Percentiles rank a stretch among this genome's conserved stretches.
Evolutionary conservation across 2,329 filamentous ascomycete genomes (phyloP).

Genomic region (Colletotrichum australisinense): DNA sequence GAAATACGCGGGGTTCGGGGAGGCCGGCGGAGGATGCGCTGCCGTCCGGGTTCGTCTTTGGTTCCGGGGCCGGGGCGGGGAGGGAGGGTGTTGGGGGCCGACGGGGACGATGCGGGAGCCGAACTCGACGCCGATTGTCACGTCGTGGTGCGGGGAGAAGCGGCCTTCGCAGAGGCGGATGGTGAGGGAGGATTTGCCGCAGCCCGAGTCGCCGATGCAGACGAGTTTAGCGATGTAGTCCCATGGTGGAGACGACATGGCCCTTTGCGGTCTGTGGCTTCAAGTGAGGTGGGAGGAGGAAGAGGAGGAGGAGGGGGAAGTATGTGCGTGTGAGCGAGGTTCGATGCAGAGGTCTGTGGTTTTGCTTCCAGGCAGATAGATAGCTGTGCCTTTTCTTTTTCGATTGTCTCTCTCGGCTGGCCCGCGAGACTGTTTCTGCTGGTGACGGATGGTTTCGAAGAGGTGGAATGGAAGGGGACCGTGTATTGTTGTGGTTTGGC

Average conservation of each 20-base stretch:
- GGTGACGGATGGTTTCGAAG: slow-evolving; percentile 9
- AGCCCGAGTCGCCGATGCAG: slow-evolving; percentile 95
- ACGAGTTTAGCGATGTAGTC: slow-evolving; percentile 99
- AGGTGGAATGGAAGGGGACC: not conserved
- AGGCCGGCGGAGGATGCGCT: slow-evolving; percentile 53
- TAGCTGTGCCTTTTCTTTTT: not conserved
- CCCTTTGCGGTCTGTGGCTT: slow-evolving; percentile 29
- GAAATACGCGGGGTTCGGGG: slow-evolving; percentile 61
- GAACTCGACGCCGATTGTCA: slow-evolving; percentile 97
- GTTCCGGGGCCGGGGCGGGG: slow-evolving; percentile 41
- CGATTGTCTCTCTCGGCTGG: not conserved
- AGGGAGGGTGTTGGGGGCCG: slow-evolving; percentile 76
- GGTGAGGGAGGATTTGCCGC: slow-evolving; percentile 93
- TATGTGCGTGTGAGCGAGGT: not conserved
- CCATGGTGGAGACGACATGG: slow-evolving; percentile 80
- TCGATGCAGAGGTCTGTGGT: slow-evolving; percentile 18
- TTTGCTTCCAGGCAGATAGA: not conserved
- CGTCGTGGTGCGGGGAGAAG: slow-evolving; percentile 94
- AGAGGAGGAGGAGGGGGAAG: slow-evolving; percentile 1
- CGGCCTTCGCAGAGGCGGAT: slow-evolving; percentile 97
- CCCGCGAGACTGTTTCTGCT: not conserved
- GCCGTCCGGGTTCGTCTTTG: slow-evolving; percentile 19
- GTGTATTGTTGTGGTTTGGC: not conserved
- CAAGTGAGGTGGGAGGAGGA: slow-evolving; percentile 18
- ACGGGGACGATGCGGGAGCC: slow-evolving; percentile 93